Evolutionary conservation across 2,329 filamentous ascomycete genomes (phyloP).

Genomic region (Ceratocystis variospora): DNA sequence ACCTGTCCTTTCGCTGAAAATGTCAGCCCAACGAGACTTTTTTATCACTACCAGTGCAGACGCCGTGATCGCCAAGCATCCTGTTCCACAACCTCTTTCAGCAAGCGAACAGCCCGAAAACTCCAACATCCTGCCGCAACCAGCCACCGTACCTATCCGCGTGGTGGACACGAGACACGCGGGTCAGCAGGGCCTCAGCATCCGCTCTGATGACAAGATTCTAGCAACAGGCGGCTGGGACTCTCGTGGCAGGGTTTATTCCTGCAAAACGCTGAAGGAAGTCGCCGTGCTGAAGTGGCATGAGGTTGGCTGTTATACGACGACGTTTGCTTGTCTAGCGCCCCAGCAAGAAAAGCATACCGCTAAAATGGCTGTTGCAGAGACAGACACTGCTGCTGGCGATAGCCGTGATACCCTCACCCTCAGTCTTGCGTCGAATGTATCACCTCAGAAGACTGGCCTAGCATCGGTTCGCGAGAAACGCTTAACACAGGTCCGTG

Average conservation of each 20-base stretch:
- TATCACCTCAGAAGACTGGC: conserved; percentile 13
- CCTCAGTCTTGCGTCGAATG: conserved; percentile 1
- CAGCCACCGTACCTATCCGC: conserved; percentile 36
- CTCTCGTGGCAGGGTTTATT: conserved; percentile 65
- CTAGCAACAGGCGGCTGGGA: conserved; percentile 94
- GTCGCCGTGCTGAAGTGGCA: conserved; percentile 93
- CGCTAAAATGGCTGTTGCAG: background rate
- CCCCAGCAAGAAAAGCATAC: background rate
- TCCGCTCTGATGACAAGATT: conserved; percentile 68
- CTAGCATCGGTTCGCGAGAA: conserved; percentile 42
- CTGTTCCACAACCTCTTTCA: conserved; percentile 32
- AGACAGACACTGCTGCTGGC: background rate
- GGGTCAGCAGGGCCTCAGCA: conserved; percentile 67
- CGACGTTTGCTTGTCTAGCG: conserved; percentile 49
- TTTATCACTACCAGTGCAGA: conserved; percentile 79
- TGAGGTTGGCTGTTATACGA: conserved; percentile 69
- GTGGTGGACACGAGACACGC: conserved; percentile 67
- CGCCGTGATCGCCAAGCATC: conserved; percentile 62
- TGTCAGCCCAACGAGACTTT: conserved; percentile 36
- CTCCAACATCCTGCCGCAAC: background rate
- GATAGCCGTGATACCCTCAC: background rate
- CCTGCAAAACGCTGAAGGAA: conserved; percentile 65
- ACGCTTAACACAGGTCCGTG: conserved; percentile 48
- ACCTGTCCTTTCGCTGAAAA: conserved; percentile 62
- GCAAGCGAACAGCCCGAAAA: background rate